phyloP scores from a whole-genome alignment of 139 green algal genomes.

The Pleodorina starrii region DNA sequence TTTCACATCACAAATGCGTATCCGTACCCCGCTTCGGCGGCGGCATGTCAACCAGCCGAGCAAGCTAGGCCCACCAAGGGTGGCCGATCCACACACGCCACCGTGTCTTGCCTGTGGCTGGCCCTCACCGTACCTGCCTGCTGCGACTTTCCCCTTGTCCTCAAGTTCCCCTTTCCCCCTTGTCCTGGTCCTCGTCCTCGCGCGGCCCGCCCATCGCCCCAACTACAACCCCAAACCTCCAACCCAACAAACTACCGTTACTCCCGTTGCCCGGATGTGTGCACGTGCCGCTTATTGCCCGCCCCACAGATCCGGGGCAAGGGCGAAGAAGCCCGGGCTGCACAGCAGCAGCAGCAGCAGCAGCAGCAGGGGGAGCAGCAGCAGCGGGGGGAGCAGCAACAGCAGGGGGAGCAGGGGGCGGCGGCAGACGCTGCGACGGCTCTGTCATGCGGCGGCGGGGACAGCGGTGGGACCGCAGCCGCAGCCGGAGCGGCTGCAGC shows the following conservation, averaged over 20 bases:
- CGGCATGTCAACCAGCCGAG: no score
- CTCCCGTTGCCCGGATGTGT: background rate
- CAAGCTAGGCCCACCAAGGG: no score
- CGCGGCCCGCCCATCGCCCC: background rate
- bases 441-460: no score
- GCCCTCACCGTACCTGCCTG: background rate
- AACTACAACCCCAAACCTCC: no score
- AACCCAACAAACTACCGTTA: background rate
- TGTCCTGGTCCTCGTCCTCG: no score
- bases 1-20: no score
- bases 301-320: constrained; percentile 14
- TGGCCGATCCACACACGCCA: background rate
- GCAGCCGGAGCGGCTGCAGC: background rate
- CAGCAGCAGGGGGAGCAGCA: no score
- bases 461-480: no score
- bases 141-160: background rate
- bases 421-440: background rate
- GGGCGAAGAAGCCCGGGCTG: constrained; percentile 30
- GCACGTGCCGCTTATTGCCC: no score
- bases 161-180: background rate
- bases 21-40: no score
- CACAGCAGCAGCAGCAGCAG: background rate
- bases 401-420: background rate
- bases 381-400: no score
- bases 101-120: no score